phyloP scores from a whole-genome alignment of 306 rosid species.

The Datisca glomerata region DNA sequence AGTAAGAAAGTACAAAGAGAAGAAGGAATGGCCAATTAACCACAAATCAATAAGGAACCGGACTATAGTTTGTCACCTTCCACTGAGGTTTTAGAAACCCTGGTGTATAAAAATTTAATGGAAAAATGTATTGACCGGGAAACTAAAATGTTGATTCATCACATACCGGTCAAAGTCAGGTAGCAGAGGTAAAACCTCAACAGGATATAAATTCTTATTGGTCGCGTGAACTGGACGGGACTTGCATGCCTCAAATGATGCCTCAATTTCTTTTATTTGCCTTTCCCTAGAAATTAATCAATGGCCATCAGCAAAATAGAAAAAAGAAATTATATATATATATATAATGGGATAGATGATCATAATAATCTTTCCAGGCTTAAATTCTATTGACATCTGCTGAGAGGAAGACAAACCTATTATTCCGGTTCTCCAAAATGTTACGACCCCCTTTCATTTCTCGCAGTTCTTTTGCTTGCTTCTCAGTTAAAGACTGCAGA shows the following conservation, averaged over 20 bases:
- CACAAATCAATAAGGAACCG: no score
- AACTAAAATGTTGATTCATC: conserved; percentile 6
- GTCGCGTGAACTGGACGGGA: conserved; percentile 82
- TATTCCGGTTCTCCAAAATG: conserved; percentile 61
- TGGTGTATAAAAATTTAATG: no score
- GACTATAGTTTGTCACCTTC: no score
- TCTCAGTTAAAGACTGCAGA: conserved; percentile 82
- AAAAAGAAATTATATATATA: not conserved
- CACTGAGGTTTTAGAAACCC: no score
- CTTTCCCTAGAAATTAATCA: conserved; percentile 54
- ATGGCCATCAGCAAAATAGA: conserved; percentile 6
- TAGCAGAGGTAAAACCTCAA: conserved; percentile 80
- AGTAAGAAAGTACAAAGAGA: no score
- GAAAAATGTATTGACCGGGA: no score
- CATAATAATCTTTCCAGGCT: not conserved
- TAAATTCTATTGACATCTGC: conserved; percentile 1
- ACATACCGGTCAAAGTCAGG: conserved; percentile 82
- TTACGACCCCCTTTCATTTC: conserved; percentile 72
- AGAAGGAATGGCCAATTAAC: no score
- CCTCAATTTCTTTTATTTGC: conserved; percentile 89
- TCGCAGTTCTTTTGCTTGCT: conserved; percentile 92
- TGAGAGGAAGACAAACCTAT: conserved; percentile 35
- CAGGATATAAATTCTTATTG: conserved; percentile 78
- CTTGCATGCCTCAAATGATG: conserved; percentile 97
- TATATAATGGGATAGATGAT: no score